Evolutionary conservation across 2,329 filamentous ascomycete genomes (phyloP).

Genomic region (Diaporthe capsici): DNA sequence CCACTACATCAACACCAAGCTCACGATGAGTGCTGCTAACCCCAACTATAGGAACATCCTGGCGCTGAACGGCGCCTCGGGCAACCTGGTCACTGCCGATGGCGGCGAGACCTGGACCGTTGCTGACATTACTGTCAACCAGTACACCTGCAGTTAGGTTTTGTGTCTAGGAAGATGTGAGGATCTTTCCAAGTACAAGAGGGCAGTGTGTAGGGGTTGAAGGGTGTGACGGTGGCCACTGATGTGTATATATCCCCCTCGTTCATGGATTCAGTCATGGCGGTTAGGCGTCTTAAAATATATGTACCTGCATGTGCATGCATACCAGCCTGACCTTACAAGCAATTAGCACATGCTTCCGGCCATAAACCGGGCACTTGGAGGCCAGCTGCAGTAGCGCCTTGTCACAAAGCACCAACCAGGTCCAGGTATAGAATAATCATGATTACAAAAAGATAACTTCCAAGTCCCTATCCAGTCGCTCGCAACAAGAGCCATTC

Average conservation of each 20-base stretch:
- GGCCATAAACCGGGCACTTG: not conserved
- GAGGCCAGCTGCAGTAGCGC: not conserved
- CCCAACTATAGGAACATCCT: constrained; percentile 56
- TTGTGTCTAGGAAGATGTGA: too few species aligned
- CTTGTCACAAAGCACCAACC: not conserved
- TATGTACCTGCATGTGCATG: not conserved
- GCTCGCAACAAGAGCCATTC: constrained; percentile 30
- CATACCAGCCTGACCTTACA: not conserved
- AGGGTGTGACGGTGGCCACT: too few species aligned
- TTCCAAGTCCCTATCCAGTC: constrained; percentile 18
- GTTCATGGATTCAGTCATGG: not conserved
- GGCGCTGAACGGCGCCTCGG: constrained; percentile 49
- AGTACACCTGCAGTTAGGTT: constrained; percentile 43
- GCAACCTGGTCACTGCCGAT: constrained; percentile 48
- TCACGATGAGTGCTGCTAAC: constrained; percentile 49
- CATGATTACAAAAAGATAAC: constrained; percentile 31
- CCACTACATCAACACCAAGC: constrained; percentile 56
- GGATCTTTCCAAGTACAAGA: not conserved
- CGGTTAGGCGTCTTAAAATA: not conserved
- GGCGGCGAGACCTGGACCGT: constrained; percentile 60
- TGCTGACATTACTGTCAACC: constrained; percentile 53
- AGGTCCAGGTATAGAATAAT: not conserved
- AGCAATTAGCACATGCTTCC: not conserved
- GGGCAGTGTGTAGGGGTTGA: not conserved
- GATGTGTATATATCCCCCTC: not conserved